Evolutionary conservation across 176 grass and related monocot genomes (phyloP).

Genomic region (Carex kokanica): DNA sequence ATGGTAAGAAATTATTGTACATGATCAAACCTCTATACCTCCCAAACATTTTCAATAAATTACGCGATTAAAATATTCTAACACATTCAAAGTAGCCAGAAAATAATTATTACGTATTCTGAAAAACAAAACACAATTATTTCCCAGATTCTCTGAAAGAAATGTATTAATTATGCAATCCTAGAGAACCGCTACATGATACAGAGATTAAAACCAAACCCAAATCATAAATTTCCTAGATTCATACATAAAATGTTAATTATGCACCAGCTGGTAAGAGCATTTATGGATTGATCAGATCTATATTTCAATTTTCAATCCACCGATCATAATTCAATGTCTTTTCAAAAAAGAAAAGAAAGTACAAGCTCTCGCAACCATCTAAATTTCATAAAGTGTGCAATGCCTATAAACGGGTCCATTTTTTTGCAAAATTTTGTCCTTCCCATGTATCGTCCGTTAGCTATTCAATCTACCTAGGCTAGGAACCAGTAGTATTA

Average conservation of each 20-base stretch:
- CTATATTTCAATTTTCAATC: background rate
- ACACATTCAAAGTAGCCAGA: background rate
- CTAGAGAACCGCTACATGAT: background rate
- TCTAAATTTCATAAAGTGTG: background rate
- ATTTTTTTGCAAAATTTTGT: background rate
- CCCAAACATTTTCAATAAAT: background rate
- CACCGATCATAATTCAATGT: background rate
- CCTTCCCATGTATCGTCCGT: constrained; percentile 6
- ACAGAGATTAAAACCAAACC: background rate
- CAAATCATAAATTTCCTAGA: background rate
- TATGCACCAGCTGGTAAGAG: background rate
- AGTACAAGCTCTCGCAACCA: background rate
- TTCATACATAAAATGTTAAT: background rate
- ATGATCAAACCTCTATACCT: background rate
- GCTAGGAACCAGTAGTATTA: background rate
- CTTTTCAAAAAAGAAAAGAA: background rate
- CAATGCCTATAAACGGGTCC: background rate
- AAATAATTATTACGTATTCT: background rate
- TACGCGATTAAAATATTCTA: background rate
- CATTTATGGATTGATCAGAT: background rate
- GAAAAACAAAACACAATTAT: background rate
- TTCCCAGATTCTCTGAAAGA: background rate
- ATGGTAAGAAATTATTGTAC: background rate
- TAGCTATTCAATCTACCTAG: constrained; percentile 17
- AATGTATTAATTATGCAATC: background rate